phyloP scores from a whole-genome alignment of 352 stramenopile species.

The Phytophthora syringae region DNA sequence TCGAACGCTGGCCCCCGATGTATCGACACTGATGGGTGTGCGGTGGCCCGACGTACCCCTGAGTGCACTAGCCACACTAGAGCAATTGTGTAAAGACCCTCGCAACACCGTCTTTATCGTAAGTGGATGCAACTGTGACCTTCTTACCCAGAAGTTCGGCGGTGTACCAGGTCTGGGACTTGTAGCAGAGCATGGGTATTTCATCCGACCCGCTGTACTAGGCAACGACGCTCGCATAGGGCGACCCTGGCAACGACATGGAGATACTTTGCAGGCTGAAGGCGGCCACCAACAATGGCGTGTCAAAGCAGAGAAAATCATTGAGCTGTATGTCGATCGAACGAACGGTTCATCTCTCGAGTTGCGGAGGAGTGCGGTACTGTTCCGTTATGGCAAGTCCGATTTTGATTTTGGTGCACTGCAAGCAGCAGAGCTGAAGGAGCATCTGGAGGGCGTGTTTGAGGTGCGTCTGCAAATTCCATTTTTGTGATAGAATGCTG shows the following conservation, averaged over 20 bases:
- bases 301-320: slow-evolving; percentile 94
- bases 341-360: slow-evolving; percentile 99
- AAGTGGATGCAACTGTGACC: slow-evolving; percentile 95
- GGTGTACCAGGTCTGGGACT: slow-evolving; percentile 96
- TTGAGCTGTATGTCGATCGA: slow-evolving; percentile 97
- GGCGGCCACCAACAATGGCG: slow-evolving; percentile 89
- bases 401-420: slow-evolving; percentile 98
- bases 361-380: slow-evolving; percentile 96
- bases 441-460: slow-evolving; percentile 96
- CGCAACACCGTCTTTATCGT: slow-evolving; percentile 98
- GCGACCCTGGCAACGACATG: slow-evolving; percentile 73
- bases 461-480: slow-evolving; percentile 33
- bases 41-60: slow-evolving; percentile 82
- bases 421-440: slow-evolving; percentile 97
- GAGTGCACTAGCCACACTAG: slow-evolving; percentile 81
- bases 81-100: slow-evolving; percentile 93
- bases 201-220: slow-evolving; percentile 79
- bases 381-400: slow-evolving; percentile 99
- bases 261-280: slow-evolving; percentile 66
- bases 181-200: slow-evolving; percentile 98
- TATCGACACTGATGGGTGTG: slow-evolving; percentile 78
- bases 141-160: slow-evolving; percentile 95
- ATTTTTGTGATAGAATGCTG: background rate
- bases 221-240: slow-evolving; percentile 75
- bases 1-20: slow-evolving; percentile 95